These are phyloP conservation scores for Eucalyptus fibrosa DNA, from an alignment of 345 rosid genomes.

Conservation along the genomic window DNA sequence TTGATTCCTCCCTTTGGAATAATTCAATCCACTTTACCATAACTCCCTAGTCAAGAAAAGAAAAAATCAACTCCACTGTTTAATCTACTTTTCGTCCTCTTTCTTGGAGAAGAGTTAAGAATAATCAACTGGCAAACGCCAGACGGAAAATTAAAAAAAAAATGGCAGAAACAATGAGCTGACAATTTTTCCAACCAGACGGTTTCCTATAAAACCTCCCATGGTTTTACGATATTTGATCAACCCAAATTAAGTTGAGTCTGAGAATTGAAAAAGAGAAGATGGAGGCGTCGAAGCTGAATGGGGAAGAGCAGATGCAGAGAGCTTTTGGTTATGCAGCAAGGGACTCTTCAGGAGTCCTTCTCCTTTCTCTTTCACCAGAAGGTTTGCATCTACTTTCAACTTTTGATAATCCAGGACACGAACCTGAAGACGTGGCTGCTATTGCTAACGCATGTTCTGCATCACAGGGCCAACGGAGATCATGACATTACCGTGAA, in stretches of 20 bases:
- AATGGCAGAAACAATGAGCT: neutral
- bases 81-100: neutral
- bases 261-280: neutral
- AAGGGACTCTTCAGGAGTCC: neutral
- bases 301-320: neutral
- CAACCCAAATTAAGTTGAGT: neutral
- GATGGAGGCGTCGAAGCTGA: neutral
- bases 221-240: neutral
- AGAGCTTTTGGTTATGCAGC: neutral
- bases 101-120: neutral
- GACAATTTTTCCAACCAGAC: neutral
- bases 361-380: conserved; percentile 1
- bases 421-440: neutral
- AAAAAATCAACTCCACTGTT: neutral
- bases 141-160: neutral
- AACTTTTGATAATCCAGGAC: too few relatives aligned
- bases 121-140: neutral
- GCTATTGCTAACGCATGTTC: neutral
- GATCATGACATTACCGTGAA: neutral
- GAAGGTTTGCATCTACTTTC: neutral
- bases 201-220: neutral
- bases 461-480: neutral
- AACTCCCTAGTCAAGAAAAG: neutral
- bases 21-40: neutral
- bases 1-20: neutral